phyloP scores from a whole-genome alignment of 768 basidiomycete species.

The Fistulinella prunicolor region DNA sequence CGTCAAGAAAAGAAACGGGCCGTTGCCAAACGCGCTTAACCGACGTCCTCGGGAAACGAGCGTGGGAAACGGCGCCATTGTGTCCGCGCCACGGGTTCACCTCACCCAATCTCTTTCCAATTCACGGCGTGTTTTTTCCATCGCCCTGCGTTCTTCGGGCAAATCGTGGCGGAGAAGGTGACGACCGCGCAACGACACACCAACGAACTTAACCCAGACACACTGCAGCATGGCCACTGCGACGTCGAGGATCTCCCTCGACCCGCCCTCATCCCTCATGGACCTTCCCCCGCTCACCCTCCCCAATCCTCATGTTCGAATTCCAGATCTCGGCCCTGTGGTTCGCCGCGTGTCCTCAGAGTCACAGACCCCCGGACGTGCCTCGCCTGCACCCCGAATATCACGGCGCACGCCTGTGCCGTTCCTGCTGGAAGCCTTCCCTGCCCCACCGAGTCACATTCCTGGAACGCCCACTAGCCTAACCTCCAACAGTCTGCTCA shows the following conservation, averaged over 20 bases:
- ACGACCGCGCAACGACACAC: conserved; percentile 12
- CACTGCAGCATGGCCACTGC: conserved; percentile 14
- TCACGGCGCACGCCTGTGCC: conserved; percentile 34
- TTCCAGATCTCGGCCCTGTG: conserved; percentile 11
- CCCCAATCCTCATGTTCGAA: conserved; percentile 13
- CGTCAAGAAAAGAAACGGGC: not conserved
- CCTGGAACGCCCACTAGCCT: conserved; percentile 23
- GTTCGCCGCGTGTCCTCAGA: conserved; percentile 27
- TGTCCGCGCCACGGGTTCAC: conserved; percentile 9
- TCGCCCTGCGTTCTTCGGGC: conserved; percentile 11
- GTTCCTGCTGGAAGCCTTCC: conserved; percentile 37
- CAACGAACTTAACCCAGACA: not conserved
- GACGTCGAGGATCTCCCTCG: conserved; percentile 18
- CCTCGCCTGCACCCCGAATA: conserved; percentile 25
- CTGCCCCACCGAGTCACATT: conserved; percentile 34
- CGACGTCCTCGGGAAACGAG: conserved; percentile 15
- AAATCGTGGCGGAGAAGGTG: not conserved
- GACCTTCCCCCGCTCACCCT: conserved; percentile 15
- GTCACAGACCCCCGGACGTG: conserved; percentile 21
- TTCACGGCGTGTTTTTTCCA: conserved; percentile 19
- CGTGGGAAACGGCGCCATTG: conserved; percentile 25
- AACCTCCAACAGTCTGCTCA: conserved; percentile 2
- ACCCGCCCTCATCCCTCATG: conserved; percentile 5
- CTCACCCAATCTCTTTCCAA: conserved; percentile 6
- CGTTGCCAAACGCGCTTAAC: conserved; percentile 11